Percentiles rank a stretch among this genome's conserved stretches.
phyloP scores from a whole-genome alignment of 352 stramenopile species.

The Pythium brachiatum region DNA sequence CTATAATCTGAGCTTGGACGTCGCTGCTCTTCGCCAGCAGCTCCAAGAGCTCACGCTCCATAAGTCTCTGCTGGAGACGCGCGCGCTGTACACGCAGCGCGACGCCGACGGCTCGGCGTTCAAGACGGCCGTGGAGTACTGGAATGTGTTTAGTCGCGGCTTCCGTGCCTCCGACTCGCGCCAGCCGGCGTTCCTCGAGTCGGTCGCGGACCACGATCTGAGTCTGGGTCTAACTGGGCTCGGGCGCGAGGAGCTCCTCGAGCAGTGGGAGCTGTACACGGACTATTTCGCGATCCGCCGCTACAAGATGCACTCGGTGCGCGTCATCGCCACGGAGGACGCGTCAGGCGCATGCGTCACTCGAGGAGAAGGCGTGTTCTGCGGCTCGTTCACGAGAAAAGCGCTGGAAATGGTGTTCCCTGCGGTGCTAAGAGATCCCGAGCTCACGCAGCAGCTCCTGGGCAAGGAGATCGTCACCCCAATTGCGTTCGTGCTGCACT shows the following conservation, averaged over 20 bases:
- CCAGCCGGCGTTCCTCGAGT: conserved; percentile 2
- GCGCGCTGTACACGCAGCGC: conserved; percentile 6
- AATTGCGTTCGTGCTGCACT: conserved; percentile 13
- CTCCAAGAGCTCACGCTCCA: conserved; percentile 15
- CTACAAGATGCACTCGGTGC: background rate
- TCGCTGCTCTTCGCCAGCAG: conserved; percentile 3
- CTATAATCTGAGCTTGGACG: conserved; percentile 22
- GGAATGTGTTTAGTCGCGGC: conserved; percentile 17
- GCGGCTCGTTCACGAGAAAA: conserved; percentile 8
- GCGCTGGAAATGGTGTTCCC: conserved; percentile 18
- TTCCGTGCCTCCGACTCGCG: background rate
- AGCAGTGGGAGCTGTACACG: conserved; percentile 8
- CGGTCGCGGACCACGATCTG: conserved; percentile 1
- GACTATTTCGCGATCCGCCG: conserved; percentile 6
- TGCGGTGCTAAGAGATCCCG: background rate
- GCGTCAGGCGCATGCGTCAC: conserved; percentile 1
- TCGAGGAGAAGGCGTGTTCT: conserved; percentile 9
- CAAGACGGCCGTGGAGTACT: conserved; percentile 15
- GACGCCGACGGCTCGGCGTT: conserved; percentile 14
- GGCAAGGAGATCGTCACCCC: conserved; percentile 3
- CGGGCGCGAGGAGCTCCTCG: background rate
- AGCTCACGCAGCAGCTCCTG: conserved; percentile 10
- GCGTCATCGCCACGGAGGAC: background rate
- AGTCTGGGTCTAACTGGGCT: background rate
- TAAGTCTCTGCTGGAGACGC: conserved; percentile 15